phyloP scores from a whole-genome alignment of 495 filamentous ascomycete genomes.

The Evernia prunastri region DNA sequence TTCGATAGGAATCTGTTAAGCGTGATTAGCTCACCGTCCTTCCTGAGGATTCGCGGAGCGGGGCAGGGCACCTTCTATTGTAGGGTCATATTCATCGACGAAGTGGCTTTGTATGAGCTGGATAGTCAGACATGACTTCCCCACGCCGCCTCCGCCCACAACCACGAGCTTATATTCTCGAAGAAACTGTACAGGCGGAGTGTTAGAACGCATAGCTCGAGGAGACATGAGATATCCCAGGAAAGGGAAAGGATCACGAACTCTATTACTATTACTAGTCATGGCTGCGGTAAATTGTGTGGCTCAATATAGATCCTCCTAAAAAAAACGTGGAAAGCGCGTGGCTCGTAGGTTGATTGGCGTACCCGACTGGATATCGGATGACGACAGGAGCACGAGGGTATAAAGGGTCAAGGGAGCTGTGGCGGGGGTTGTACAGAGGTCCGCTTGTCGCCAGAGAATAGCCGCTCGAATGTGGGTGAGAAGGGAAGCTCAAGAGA shows the following conservation, averaged over 20 bases:
- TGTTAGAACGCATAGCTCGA: constrained; percentile 23
- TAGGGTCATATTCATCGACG: constrained; percentile 98
- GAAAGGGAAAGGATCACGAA: constrained; percentile 18
- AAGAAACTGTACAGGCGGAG: constrained; percentile 61
- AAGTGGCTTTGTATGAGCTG: constrained; percentile 98
- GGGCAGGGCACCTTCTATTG: constrained; percentile 77
- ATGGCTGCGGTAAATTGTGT: constrained; percentile 21
- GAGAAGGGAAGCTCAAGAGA: neutral
- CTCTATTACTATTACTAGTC: constrained; percentile 26
- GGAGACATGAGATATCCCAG: neutral
- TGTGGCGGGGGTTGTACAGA: constrained; percentile 9
- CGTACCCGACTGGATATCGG: constrained; percentile 18
- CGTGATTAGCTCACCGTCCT: constrained; percentile 7
- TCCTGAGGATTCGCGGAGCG: neutral
- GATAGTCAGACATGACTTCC: constrained; percentile 98
- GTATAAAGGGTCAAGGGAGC: constrained; percentile 2
- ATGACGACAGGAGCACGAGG: constrained; percentile 10
- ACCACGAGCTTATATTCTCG: constrained; percentile 99
- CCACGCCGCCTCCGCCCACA: constrained; percentile 94
- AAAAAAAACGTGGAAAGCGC: constrained; percentile 16
- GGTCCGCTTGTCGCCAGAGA: constrained; percentile 19
- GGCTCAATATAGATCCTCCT: constrained; percentile 18
- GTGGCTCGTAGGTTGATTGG: constrained; percentile 11
- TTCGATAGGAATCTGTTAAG: constrained; percentile 87
- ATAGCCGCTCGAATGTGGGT: constrained; percentile 18